phyloP scores from a whole-genome alignment of 148 eudicot genomes.

The Mesembryanthemum crystallinum region DNA sequence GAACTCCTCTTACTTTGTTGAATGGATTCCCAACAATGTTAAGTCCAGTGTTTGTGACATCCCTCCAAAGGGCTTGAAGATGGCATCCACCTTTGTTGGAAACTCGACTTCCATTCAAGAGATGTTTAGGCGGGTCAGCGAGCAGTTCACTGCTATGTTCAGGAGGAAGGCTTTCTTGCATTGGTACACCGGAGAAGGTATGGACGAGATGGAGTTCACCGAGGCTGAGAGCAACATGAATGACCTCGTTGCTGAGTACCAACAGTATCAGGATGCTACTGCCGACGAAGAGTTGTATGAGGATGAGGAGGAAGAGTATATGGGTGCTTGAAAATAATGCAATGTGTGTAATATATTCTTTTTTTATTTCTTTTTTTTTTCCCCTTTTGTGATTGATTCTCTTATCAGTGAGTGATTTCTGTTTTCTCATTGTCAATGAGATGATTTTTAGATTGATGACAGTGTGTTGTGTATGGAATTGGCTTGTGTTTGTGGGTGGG shows the following conservation, averaged over 20 bases:
- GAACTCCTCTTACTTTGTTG: constrained; percentile 65
- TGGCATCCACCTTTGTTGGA: constrained; percentile 47
- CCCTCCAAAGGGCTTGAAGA: constrained; percentile 51
- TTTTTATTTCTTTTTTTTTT: too few species aligned
- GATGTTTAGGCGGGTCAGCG: constrained; percentile 79
- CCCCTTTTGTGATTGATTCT: too few species aligned
- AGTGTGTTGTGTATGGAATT: too few species aligned
- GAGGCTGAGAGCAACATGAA: constrained; percentile 87
- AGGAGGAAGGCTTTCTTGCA: constrained; percentile 80
- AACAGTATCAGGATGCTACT: constrained; percentile 78
- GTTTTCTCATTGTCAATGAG: too few species aligned
- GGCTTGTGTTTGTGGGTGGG: too few species aligned
- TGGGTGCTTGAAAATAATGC: too few species aligned
- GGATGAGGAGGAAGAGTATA: constrained; percentile 13
- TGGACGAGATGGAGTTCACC: constrained; percentile 84
- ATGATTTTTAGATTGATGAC: too few species aligned
- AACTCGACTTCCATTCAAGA: constrained; percentile 65
- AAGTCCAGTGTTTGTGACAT: constrained; percentile 67
- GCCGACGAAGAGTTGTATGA: constrained; percentile 60
- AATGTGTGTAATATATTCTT: too few species aligned
- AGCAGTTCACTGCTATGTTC: constrained; percentile 82
- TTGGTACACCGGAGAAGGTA: constrained; percentile 83
- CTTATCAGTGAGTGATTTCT: too few species aligned
- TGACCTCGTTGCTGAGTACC: constrained; percentile 76
- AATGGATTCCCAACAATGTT: constrained; percentile 69